A percentile compares a stretch with the other conserved stretches of the same genome.
These are phyloP conservation scores for Hymenoscyphus infarciens DNA, from an alignment of 2,329 filamentous ascomycete species.

Conservation along the genomic window DNA sequence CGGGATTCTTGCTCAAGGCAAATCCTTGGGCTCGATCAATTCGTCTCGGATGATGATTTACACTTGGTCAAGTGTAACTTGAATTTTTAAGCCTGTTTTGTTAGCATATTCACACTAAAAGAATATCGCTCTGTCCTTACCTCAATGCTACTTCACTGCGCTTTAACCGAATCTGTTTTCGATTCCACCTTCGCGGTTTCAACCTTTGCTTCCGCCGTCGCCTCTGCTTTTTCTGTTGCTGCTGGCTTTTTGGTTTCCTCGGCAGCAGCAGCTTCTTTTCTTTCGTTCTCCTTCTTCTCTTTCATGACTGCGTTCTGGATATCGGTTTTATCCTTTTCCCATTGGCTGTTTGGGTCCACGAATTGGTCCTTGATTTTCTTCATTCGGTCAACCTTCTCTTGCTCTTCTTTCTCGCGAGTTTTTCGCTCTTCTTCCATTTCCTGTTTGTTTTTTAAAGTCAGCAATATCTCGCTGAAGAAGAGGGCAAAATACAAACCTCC, in stretches of 20 bases:
- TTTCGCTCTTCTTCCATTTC: constrained; percentile 91
- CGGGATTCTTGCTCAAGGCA: not conserved
- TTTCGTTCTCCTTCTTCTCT: constrained; percentile 45
- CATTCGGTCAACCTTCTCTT: constrained; percentile 65
- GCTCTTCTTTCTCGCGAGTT: constrained; percentile 75
- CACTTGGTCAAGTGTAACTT: not conserved
- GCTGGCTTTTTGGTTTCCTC: constrained; percentile 9
- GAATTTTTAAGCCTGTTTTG: not conserved
- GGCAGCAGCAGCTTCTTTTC: constrained; percentile 23
- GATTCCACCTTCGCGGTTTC: constrained; percentile 7
- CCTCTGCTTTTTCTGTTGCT: constrained; percentile 10
- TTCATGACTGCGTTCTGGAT: constrained; percentile 66
- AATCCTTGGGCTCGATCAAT: not conserved
- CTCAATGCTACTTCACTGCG: not conserved
- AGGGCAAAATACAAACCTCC: constrained; percentile 55
- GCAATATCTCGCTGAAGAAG: constrained; percentile 18
- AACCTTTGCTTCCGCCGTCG: constrained; percentile 15
- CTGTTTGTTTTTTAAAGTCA: constrained; percentile 39
- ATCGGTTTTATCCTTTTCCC: constrained; percentile 84
- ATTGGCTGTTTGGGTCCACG: constrained; percentile 70
- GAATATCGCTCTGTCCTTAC: not conserved
- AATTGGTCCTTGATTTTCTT: constrained; percentile 81
- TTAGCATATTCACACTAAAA: not conserved
- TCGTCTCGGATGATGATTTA: not conserved
- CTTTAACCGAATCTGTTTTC: constrained; percentile 1